Evolutionary conservation across 148 eudicot genomes (phyloP).

Genomic region (Rhododendron ovatum): DNA sequence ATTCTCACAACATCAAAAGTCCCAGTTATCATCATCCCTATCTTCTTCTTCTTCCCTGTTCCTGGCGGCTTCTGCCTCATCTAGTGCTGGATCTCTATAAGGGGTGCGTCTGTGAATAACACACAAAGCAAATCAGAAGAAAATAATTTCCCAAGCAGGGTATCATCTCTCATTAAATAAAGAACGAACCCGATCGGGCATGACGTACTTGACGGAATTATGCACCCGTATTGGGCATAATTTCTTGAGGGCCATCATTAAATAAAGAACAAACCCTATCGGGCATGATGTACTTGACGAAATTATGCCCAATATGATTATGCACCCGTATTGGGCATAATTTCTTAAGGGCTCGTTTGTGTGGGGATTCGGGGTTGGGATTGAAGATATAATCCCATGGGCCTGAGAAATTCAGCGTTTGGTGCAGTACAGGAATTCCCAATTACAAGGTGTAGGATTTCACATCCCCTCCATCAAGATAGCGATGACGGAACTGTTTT

Average conservation of each 20-base stretch:
- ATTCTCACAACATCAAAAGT: slow-evolving; percentile 24
- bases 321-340: too few relatives aligned
- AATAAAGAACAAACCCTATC: too few relatives aligned
- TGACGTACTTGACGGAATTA: neutral
- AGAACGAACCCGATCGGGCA: neutral
- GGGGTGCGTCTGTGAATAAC: slow-evolving; percentile 37
- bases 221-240: too few relatives aligned
- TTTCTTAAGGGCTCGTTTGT: neutral
- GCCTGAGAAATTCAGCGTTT: neutral
- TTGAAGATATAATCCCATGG: neutral
- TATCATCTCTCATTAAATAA: neutral
- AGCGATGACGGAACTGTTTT: neutral
- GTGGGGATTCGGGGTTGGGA: neutral
- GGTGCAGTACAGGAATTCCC: neutral
- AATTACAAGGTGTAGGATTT: neutral
- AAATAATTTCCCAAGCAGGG: neutral
- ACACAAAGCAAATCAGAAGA: neutral
- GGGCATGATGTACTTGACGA: neutral
- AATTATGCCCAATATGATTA: neutral
- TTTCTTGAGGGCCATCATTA: too few relatives aligned
- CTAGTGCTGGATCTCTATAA: slow-evolving; percentile 26
- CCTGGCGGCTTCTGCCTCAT: slow-evolving; percentile 34
- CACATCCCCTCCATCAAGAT: neutral
- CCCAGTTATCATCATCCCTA: slow-evolving; percentile 64
- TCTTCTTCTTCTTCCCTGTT: slow-evolving; percentile 50